phyloP scores from a whole-genome alignment of 192 early-diverging fungal species.

The Borealophlyctis nickersoniae region DNA sequence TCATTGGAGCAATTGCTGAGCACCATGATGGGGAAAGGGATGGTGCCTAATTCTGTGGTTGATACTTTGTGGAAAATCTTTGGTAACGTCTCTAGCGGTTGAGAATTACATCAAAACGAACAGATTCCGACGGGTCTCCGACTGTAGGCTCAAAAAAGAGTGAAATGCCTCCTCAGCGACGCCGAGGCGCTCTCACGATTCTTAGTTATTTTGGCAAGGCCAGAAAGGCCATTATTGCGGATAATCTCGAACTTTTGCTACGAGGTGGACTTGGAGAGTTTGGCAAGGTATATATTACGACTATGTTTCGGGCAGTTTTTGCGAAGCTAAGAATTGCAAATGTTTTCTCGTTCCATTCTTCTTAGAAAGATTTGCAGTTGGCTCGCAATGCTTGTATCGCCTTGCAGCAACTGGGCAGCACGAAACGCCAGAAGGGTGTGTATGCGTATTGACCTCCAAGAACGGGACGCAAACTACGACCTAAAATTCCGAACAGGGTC shows the following conservation, averaged over 20 bases:
- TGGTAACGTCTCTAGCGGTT: conserved; percentile 13
- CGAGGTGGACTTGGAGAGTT: conserved; percentile 80
- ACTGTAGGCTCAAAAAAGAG: conserved; percentile 39
- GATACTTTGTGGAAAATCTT: conserved; percentile 76
- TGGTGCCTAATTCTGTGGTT: conserved; percentile 66
- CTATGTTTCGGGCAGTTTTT: not conserved
- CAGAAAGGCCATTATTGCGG: conserved; percentile 72
- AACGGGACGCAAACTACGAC: no score
- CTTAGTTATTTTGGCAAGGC: conserved; percentile 92
- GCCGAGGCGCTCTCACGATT: conserved; percentile 88
- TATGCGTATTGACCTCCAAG: no score
- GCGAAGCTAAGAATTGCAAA: not conserved
- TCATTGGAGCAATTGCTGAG: conserved; percentile 91
- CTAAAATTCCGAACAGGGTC: no score
- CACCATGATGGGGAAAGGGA: conserved; percentile 65
- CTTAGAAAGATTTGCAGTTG: conserved; percentile 71
- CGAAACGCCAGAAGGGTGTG: conserved; percentile 62
- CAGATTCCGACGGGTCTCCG: no score
- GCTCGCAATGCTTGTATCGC: conserved; percentile 92
- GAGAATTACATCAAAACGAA: not conserved
- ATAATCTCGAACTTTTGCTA: conserved; percentile 82
- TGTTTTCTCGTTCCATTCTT: not conserved
- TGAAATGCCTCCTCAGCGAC: conserved; percentile 64
- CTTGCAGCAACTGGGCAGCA: conserved; percentile 74
- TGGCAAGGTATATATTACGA: conserved; percentile 55